Base-by-base conservation (phyloP, 768 basidiomycete species). In the Panaeolus cyanescens region DNA sequence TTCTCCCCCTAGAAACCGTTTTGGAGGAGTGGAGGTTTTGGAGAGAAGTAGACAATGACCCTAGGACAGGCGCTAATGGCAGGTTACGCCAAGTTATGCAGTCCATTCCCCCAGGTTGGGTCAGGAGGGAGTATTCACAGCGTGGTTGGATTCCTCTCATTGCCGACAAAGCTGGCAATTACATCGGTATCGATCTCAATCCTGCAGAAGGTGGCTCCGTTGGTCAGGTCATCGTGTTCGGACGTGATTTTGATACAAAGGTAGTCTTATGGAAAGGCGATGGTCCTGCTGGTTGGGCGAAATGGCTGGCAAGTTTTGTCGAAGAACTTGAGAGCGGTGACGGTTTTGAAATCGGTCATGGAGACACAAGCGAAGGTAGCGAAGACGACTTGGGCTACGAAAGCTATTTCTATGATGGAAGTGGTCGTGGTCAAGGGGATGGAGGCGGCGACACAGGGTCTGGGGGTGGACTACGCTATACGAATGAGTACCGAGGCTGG, bases 171-270 rank as follows among this genome's bases (percentile, higher is more conserved):
- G 88, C 86, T 31, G 97, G 97, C 32, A 99, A 99, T 76, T 99
- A 99, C 72, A 84, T 99, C 61, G 97, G 97, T 59, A 83, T 99
- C 53, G 97, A 99, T 74, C 83, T 99, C 61, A 94, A 91, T 74
- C 96, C 96, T 7, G 92, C 72, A 8, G 87, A 89, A 70, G 75
- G 77, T 53, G 95, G 95, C 42, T 77, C 83, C 8, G 80, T 83
- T 58, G 97, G 97, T 5, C 97, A 99, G 72, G 96, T 98, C 53
- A 97, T 99, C 60, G 89, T 98, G 54, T 99, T 99, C 72, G 97
- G 97, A n/a, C 86, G 97, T 55, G 97, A 99, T 71, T 98, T 99
- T 74, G 97, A 99, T 75, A 91, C 94, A 10, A 99, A 99, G 72
- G 93, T 97, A 34, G 96, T 99, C 39, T 80, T 99, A 50, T 98